Evolutionary conservation across 352 stramenopile genomes (phyloP).

Genomic region (Globisporangium canariense): DNA sequence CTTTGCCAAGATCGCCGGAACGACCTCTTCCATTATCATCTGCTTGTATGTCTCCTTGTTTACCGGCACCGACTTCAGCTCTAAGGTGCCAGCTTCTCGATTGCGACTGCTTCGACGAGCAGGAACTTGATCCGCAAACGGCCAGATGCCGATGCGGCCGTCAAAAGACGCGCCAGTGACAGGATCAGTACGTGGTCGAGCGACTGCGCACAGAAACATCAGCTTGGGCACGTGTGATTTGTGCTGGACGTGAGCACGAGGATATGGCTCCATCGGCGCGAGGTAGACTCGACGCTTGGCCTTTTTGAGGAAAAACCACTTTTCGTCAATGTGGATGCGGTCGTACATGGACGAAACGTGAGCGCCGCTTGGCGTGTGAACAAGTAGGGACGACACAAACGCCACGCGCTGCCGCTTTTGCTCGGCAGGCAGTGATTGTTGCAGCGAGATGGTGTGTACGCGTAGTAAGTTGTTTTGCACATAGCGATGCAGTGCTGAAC

Average conservation of each 20-base stretch:
- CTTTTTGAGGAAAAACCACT: slow-evolving; percentile 2
- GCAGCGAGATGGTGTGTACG: slow-evolving; percentile 8
- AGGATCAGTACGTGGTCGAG: slow-evolving; percentile 8
- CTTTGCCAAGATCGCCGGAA: slow-evolving; percentile 9
- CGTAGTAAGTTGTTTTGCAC: slow-evolving; percentile 10
- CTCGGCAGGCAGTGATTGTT: slow-evolving; percentile 4
- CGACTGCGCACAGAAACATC: slow-evolving; percentile 9
- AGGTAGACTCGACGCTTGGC: slow-evolving; percentile 11
- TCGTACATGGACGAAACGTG: slow-evolving; percentile 1
- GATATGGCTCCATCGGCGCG: slow-evolving; percentile 11
- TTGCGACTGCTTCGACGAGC: slow-evolving; percentile 11
- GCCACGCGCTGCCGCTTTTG: slow-evolving; percentile 1
- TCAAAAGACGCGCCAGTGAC: slow-evolving; percentile 10
- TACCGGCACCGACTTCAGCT: slow-evolving; percentile 7
- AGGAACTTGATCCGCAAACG: slow-evolving; percentile 9
- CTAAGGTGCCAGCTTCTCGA: slow-evolving; percentile 2
- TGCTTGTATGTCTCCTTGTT: slow-evolving; percentile 13
- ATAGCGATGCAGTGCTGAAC: slow-evolving; percentile 10
- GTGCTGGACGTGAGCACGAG: slow-evolving; percentile 3
- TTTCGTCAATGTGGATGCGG: slow-evolving; percentile 1
- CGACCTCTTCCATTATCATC: slow-evolving; percentile 13
- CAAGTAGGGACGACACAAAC: background rate
- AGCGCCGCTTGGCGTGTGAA: background rate
- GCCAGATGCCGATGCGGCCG: slow-evolving; percentile 2
- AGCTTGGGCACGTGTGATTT: slow-evolving; percentile 10